These are phyloP conservation scores for Trichoderma sp. DNA, from an alignment of 2,329 filamentous ascomycete genomes.

Conservation along the genomic window DNA sequence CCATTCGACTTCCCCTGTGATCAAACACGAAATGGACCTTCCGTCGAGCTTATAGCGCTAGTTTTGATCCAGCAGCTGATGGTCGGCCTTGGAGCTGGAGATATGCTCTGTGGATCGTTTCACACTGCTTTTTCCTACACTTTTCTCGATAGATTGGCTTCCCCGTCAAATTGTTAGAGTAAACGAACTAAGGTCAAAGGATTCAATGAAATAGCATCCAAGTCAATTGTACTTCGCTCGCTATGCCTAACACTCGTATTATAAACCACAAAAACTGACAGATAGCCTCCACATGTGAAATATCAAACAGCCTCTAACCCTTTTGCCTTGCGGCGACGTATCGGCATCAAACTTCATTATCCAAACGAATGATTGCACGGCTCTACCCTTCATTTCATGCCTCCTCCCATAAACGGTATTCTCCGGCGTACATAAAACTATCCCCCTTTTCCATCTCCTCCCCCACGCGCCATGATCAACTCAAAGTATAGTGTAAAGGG, in stretches of 20 bases:
- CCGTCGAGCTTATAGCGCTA: background rate
- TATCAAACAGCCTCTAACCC: background rate
- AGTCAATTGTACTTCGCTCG: background rate
- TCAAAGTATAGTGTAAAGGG: conserved; percentile 17
- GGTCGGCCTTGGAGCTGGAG: too few relatives aligned
- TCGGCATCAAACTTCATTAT: conserved; percentile 15
- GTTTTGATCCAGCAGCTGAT: too few relatives aligned
- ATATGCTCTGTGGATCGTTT: background rate
- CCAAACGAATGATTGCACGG: conserved; percentile 12
- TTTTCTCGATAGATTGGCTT: background rate
- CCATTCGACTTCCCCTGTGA: background rate
- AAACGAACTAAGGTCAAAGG: background rate
- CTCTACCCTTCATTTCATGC: background rate
- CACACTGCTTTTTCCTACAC: background rate
- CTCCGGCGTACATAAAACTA: background rate
- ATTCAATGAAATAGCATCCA: background rate
- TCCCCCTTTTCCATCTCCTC: background rate
- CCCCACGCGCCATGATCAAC: conserved; percentile 14
- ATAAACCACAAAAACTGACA: background rate
- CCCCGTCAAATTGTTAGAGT: background rate
- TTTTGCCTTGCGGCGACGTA: conserved; percentile 13
- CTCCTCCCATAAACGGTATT: background rate
- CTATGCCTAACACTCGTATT: background rate
- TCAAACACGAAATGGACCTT: background rate
- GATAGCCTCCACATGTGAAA: background rate